Evolutionary conservation across 768 basidiomycete species (phyloP).

Genomic region (Tricholoma saponaceum): DNA sequence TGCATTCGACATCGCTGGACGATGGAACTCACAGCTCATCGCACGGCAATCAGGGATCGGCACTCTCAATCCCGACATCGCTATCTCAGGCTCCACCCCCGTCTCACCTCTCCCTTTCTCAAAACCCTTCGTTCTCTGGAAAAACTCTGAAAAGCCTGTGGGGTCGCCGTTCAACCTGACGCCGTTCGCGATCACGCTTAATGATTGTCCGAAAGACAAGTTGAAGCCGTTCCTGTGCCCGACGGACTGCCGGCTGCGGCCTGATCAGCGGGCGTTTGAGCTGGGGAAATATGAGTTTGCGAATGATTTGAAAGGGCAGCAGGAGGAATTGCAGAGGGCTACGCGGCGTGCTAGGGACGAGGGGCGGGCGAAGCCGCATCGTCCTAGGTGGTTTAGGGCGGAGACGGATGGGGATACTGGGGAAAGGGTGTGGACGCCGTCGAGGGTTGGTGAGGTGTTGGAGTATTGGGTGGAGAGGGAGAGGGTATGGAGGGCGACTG

Average conservation of each 20-base stretch:
- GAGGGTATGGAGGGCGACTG: conserved; percentile 35
- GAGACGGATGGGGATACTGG: conserved; percentile 85
- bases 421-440: conserved; percentile 84
- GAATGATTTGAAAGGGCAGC: conserved; percentile 71
- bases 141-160: conserved; percentile 79
- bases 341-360: conserved; percentile 74
- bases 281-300: conserved; percentile 79
- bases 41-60: conserved; percentile 66
- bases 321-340: conserved; percentile 80
- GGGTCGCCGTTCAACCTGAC: conserved; percentile 92
- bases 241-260: conserved; percentile 89
- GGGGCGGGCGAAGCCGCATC: conserved; percentile 66
- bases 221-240: conserved; percentile 74
- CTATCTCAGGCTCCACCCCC: conserved; percentile 45
- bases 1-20: conserved; percentile 86
- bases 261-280: conserved; percentile 95
- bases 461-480: conserved; percentile 88
- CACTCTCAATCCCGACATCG: conserved; percentile 68
- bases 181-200: conserved; percentile 89
- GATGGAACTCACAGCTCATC: conserved; percentile 94
- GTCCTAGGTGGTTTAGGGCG: conserved; percentile 83
- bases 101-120: conserved; percentile 36
- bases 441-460: conserved; percentile 42
- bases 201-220: conserved; percentile 73
- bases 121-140: conserved; percentile 70